Percentiles rank a stretch among this genome's conserved stretches.
phyloP scores from a whole-genome alignment of 768 basidiomycete genomes.

The Tylopilus vinaceipallidus region DNA sequence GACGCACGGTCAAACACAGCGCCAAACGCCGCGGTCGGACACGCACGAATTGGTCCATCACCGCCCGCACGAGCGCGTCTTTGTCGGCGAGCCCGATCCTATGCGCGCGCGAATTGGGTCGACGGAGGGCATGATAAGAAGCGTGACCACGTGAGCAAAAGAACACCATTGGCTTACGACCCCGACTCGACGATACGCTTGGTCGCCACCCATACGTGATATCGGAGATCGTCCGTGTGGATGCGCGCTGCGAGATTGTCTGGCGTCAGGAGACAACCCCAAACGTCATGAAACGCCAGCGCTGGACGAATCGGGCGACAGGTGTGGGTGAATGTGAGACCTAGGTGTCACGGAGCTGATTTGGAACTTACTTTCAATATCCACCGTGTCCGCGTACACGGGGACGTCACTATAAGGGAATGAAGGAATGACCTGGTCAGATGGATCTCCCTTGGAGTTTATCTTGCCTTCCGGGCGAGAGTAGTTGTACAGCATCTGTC shows the following conservation, averaged over 20 bases:
- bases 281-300: constrained; percentile 33
- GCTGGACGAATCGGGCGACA: constrained; percentile 24
- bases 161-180: constrained; percentile 14
- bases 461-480: not conserved
- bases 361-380: constrained; percentile 42
- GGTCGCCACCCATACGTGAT: constrained; percentile 36
- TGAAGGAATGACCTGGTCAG: constrained; percentile 33
- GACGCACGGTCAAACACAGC: too few species aligned
- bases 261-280: constrained; percentile 36
- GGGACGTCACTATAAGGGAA: constrained; percentile 29
- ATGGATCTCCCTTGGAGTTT: constrained; percentile 1
- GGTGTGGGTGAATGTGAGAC: not conserved
- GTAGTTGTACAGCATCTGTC: constrained; percentile 30
- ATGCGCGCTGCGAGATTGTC: constrained; percentile 28
- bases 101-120: not conserved
- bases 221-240: constrained; percentile 26
- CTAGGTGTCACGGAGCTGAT: not conserved
- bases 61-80: constrained; percentile 17
- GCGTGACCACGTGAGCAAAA: not conserved
- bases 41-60: constrained; percentile 31
- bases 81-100: constrained; percentile 17
- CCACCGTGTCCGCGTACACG: constrained; percentile 38
- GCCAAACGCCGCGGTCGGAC: not conserved
- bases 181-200: constrained; percentile 29
- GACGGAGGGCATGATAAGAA: not conserved